Percentiles rank a stretch among this genome's conserved stretches.
phyloP scores from a whole-genome alignment of 2,329 filamentous ascomycete genomes.

The Colletotrichum spinosum region DNA sequence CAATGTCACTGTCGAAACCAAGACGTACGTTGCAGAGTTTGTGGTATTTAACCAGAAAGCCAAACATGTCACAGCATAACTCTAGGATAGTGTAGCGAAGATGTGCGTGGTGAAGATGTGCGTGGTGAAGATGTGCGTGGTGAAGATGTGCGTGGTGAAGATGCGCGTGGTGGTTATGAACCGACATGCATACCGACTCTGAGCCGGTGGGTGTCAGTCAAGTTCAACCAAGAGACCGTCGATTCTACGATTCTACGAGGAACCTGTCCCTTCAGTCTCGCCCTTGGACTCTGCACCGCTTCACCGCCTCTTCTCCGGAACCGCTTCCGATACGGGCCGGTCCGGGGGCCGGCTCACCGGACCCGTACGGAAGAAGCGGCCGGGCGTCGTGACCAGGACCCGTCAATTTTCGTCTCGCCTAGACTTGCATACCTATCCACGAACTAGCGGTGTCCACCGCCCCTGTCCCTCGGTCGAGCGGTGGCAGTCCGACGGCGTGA shows the following conservation, averaged over 20 bases:
- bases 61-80: no score
- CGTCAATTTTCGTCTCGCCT: not conserved
- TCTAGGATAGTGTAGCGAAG: not conserved
- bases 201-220: no score
- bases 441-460: not conserved
- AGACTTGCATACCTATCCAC: not conserved
- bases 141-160: no score
- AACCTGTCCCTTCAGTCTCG: not conserved
- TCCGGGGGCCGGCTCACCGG: slow-evolving; percentile 22
- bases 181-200: no score
- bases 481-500: not conserved
- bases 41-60: no score
- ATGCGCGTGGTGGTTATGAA: not conserved
- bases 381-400: not conserved
- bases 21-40: not conserved
- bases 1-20: not conserved
- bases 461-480: not conserved
- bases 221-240: no score
- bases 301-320: slow-evolving; percentile 34
- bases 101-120: not conserved
- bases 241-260: not conserved
- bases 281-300: slow-evolving; percentile 23
- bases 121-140: no score
- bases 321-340: slow-evolving; percentile 23
- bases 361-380: slow-evolving; percentile 5